A percentile compares a stretch with the other conserved stretches of the same genome.
These are phyloP conservation scores for Boletus rubropictus DNA, from an alignment of 768 basidiomycete genomes.

Conservation along the genomic window DNA sequence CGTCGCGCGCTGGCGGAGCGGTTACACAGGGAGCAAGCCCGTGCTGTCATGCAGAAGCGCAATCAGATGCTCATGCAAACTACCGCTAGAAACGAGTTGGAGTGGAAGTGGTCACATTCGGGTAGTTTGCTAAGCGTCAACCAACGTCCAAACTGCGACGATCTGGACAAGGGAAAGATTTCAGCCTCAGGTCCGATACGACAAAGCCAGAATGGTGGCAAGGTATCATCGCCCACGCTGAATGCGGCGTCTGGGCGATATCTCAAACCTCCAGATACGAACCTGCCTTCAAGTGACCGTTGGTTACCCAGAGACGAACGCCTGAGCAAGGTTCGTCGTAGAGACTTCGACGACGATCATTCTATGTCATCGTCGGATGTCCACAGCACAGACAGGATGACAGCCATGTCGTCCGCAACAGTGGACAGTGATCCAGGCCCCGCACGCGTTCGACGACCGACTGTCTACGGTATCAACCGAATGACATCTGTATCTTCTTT, in stretches of 20 bases:
- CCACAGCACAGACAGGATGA: conserved; percentile 67
- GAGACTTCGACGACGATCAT: conserved; percentile 86
- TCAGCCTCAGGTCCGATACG: conserved; percentile 61
- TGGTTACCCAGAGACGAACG: conserved; percentile 51
- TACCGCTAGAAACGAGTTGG: conserved; percentile 47
- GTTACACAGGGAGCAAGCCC: conserved; percentile 78
- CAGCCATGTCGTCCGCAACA: conserved; percentile 74
- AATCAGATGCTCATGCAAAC: conserved; percentile 63
- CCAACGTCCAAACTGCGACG: conserved; percentile 26
- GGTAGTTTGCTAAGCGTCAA: conserved; percentile 41
- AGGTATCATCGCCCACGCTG: conserved; percentile 43
- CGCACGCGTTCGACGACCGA: conserved; percentile 55
- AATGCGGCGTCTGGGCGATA: conserved; percentile 61
- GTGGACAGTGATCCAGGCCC: conserved; percentile 87
- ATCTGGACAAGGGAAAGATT: conserved; percentile 42
- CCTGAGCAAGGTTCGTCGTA: conserved; percentile 68
- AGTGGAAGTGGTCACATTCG: conserved; percentile 49
- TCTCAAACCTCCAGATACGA: conserved; percentile 33
- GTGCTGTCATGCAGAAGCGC: conserved; percentile 90
- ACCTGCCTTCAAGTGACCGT: conserved; percentile 38
- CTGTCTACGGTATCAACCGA: conserved; percentile 61
- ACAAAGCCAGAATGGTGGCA: conserved; percentile 43
- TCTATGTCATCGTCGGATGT: conserved; percentile 88
- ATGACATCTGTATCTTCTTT: conserved; percentile 74
- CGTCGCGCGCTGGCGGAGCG: conserved; percentile 71